These are phyloP conservation scores for Skeletonema menzelii DNA, from an alignment of 108 stramenopile genomes.

Conservation along the genomic window DNA sequence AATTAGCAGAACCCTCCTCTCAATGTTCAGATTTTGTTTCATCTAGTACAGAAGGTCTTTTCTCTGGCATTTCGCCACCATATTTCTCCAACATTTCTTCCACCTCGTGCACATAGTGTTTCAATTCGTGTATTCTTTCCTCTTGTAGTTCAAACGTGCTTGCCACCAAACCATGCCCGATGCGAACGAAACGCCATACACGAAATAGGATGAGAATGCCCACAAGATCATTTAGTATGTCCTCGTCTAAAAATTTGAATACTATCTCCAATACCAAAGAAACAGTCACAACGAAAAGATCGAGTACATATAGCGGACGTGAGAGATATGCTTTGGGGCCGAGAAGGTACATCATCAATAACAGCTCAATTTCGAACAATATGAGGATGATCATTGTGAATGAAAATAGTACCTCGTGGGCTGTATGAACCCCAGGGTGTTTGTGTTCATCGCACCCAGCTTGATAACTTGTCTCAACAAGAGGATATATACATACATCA, in stretches of 20 bases:
- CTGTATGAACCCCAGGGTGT: background rate
- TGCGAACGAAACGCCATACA: slow-evolving; percentile 47
- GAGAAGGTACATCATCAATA: background rate
- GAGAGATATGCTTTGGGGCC: background rate
- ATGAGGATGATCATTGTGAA: background rate
- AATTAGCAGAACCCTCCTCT: too few species aligned
- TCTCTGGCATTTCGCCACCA: slow-evolving; percentile 28
- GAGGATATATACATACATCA: background rate
- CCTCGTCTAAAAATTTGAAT: slow-evolving; percentile 8
- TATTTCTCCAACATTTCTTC: slow-evolving; percentile 20
- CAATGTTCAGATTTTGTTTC: background rate
- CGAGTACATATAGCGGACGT: background rate
- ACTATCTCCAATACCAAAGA: slow-evolving; percentile 29
- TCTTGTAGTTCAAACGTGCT: slow-evolving; percentile 28
- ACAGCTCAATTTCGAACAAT: background rate
- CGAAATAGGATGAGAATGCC: slow-evolving; percentile 38
- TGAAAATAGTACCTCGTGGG: background rate
- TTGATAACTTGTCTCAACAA: background rate
- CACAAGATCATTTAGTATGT: slow-evolving; percentile 5
- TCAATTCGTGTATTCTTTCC: slow-evolving; percentile 17
- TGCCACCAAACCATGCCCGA: slow-evolving; percentile 44
- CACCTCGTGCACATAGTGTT: slow-evolving; percentile 24
- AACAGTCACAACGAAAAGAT: slow-evolving; percentile 27
- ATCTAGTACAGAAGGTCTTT: background rate
- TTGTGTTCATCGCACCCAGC: background rate